Evolutionary conservation across 2,329 filamentous ascomycete species (phyloP).

Genomic region (Hypoxylon sp.): DNA sequence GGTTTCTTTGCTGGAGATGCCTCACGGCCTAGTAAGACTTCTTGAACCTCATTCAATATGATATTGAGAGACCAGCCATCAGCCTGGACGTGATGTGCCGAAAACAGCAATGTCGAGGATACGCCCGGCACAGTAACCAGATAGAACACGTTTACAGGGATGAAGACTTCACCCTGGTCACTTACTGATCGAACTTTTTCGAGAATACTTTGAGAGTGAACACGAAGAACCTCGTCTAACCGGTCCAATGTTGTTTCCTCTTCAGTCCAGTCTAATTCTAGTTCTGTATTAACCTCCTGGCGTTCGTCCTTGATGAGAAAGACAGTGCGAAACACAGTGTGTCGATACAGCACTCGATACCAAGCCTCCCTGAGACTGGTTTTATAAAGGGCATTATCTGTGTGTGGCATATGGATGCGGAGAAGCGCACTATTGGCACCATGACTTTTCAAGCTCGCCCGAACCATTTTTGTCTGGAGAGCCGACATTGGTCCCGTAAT

Average conservation of each 20-base stretch:
- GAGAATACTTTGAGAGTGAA: not conserved
- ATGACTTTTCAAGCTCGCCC: conserved; percentile 20
- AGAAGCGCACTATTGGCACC: conserved; percentile 24
- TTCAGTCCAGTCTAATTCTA: not conserved
- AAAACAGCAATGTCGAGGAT: not conserved
- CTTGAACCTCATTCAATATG: not conserved
- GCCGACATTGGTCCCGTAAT: conserved; percentile 22
- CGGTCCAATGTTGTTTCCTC: conserved; percentile 1
- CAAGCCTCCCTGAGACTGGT: not conserved
- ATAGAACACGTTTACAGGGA: not conserved
- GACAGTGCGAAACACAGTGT: not conserved
- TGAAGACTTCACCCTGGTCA: not conserved
- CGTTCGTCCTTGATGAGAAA: not conserved
- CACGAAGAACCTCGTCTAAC: not conserved
- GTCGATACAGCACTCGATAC: not conserved
- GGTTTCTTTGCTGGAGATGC: not conserved
- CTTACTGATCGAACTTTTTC: not conserved
- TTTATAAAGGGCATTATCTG: not conserved
- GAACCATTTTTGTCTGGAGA: conserved; percentile 27
- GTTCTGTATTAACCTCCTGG: not conserved
- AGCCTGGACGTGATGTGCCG: not conserved
- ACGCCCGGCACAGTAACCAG: not conserved
- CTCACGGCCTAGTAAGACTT: not conserved
- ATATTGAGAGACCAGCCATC: conserved; percentile 3
- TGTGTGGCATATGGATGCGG: conserved; percentile 17